A percentile compares a stretch with the other conserved stretches of the same genome.
These are phyloP conservation scores for Fusarium sambucinum DNA, from an alignment of 2,329 filamentous ascomycete species.

Conservation along the genomic window DNA sequence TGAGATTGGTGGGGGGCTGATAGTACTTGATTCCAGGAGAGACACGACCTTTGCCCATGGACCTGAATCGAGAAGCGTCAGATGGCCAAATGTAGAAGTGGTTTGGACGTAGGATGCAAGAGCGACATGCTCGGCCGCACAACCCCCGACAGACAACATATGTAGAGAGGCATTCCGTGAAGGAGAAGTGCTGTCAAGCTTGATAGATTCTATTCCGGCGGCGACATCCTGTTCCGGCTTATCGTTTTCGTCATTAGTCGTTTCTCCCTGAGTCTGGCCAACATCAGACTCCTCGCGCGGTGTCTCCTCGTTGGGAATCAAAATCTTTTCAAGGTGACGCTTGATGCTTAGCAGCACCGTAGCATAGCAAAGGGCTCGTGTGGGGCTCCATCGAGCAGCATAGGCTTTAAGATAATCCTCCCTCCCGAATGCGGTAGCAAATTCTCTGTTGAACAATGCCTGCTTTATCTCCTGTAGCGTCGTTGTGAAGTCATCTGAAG, in stretches of 20 bases:
- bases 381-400: slow-evolving; percentile 90
- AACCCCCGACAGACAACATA: slow-evolving; percentile 66
- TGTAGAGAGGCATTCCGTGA: slow-evolving; percentile 46
- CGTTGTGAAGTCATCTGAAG: slow-evolving; percentile 60
- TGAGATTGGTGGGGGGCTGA: slow-evolving; percentile 62
- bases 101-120: slow-evolving; percentile 60
- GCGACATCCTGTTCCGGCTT: background rate
- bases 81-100: slow-evolving; percentile 47
- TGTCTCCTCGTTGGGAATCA: slow-evolving; percentile 7
- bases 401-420: slow-evolving; percentile 82
- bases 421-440: slow-evolving; percentile 80
- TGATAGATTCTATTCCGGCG: slow-evolving; percentile 12
- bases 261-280: background rate
- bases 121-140: slow-evolving; percentile 71
- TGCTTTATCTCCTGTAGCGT: slow-evolving; percentile 85
- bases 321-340: slow-evolving; percentile 51
- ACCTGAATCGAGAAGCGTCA: slow-evolving; percentile 84
- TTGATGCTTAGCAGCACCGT: slow-evolving; percentile 60
- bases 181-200: slow-evolving; percentile 14
- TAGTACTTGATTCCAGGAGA: slow-evolving; percentile 69
- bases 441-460: slow-evolving; percentile 88
- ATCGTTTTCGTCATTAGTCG: background rate
- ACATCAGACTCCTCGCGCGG: slow-evolving; percentile 6
- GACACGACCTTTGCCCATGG: slow-evolving; percentile 76
- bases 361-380: slow-evolving; percentile 85